These are phyloP conservation scores for Craterostigma plantagineum DNA, from an alignment of 257 asterid genomes.

Conservation along the genomic window DNA sequence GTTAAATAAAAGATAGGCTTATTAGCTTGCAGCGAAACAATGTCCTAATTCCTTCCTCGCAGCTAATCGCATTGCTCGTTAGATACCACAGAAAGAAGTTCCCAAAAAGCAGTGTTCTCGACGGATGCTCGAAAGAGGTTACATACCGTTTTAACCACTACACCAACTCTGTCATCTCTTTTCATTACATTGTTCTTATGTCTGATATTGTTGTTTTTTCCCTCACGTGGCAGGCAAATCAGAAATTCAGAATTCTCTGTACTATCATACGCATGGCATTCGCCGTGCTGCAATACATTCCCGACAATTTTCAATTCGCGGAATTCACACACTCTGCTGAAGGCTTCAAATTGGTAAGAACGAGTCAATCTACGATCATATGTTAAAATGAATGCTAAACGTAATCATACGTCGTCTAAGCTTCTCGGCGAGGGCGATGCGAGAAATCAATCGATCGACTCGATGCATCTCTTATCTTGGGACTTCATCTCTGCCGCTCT, in stretches of 20 bases:
- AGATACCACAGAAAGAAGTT: conserved; percentile 57
- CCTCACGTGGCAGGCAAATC: conserved; percentile 18
- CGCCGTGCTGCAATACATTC: conserved; percentile 25
- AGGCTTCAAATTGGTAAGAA: conserved; percentile 44
- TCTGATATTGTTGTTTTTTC: conserved; percentile 1
- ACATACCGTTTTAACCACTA: neutral
- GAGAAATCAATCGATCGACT: conserved; percentile 12
- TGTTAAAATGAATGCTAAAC: conserved; percentile 3
- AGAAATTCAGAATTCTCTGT: conserved; percentile 49
- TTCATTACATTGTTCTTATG: conserved; percentile 1
- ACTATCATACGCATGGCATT: conserved; percentile 43
- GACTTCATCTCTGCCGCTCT: conserved; percentile 13
- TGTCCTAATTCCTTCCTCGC: conserved; percentile 10
- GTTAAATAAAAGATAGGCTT: too few relatives aligned
- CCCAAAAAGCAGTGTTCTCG: conserved; percentile 30
- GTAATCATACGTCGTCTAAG: conserved; percentile 14
- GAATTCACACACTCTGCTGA: conserved; percentile 25
- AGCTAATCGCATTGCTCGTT: conserved; percentile 61
- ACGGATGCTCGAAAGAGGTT: conserved; percentile 35
- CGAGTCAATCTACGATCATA: neutral
- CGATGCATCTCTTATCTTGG: conserved; percentile 13
- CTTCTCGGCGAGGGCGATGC: conserved; percentile 25
- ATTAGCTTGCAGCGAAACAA: conserved; percentile 9
- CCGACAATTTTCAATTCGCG: conserved; percentile 14
- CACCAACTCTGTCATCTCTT: neutral